phyloP scores from a whole-genome alignment of 352 stramenopile genomes.

The Pythium sukuiense region DNA sequence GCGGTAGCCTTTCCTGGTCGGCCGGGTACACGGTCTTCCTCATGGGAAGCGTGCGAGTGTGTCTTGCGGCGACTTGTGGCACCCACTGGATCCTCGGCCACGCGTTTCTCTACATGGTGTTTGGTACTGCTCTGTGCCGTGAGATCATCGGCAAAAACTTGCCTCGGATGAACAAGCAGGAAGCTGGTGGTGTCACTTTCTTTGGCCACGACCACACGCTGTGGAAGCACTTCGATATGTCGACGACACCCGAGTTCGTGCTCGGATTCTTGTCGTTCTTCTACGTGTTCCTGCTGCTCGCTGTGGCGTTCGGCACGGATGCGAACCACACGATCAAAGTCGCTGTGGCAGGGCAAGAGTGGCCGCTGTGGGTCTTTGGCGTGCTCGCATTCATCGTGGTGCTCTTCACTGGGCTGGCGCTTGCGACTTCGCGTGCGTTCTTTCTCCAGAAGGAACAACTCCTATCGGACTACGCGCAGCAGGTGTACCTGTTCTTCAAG shows the following conservation, averaged over 20 bases:
- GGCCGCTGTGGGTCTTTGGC: slow-evolving; percentile 86
- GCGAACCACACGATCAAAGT: slow-evolving; percentile 50
- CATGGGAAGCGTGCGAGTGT: slow-evolving; percentile 65
- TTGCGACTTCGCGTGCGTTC: slow-evolving; percentile 77
- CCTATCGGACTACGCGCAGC: slow-evolving; percentile 68
- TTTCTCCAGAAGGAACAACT: slow-evolving; percentile 81
- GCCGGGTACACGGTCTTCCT: slow-evolving; percentile 83
- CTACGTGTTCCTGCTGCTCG: slow-evolving; percentile 82
- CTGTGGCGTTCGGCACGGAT: slow-evolving; percentile 67
- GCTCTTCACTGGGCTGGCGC: slow-evolving; percentile 67
- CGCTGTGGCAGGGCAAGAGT: slow-evolving; percentile 59
- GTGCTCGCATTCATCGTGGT: slow-evolving; percentile 83
- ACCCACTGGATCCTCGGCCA: slow-evolving; percentile 82
- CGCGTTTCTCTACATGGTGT: slow-evolving; percentile 77
- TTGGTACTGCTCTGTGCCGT: slow-evolving; percentile 71
- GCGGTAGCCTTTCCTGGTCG: slow-evolving; percentile 71
- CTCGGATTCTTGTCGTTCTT: slow-evolving; percentile 84
- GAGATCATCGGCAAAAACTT: slow-evolving; percentile 85
- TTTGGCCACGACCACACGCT: slow-evolving; percentile 72
- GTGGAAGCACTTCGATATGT: slow-evolving; percentile 68
- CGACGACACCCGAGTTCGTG: slow-evolving; percentile 81
- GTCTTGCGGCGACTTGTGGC: slow-evolving; percentile 65
- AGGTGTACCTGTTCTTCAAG: slow-evolving; percentile 72
- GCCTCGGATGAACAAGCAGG: slow-evolving; percentile 78
- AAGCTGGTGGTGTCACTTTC: slow-evolving; percentile 80